Percentiles rank a stretch among this genome's conserved stretches.
Conservation (phyloP, 345 rosid species). For the Camelina sativa region DNA sequence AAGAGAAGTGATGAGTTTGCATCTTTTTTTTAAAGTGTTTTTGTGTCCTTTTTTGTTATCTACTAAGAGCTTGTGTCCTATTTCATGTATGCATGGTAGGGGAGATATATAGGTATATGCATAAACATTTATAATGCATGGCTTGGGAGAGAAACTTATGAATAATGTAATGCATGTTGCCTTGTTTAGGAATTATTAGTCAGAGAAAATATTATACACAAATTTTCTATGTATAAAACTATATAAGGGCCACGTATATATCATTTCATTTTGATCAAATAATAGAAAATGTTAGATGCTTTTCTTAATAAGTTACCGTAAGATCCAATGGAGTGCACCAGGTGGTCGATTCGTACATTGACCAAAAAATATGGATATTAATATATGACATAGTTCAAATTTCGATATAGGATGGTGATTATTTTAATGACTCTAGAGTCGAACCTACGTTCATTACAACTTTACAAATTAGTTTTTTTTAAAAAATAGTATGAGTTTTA, state of each 20-base stretch:
- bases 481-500: neutral
- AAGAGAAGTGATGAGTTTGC: constrained; percentile 37
- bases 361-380: constrained; percentile 22
- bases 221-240: neutral
- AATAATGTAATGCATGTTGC: constrained; percentile 42
- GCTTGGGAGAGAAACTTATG: neutral
- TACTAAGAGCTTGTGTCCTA: constrained; percentile 11
- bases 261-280: constrained; percentile 8
- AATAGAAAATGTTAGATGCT: neutral
- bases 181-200: constrained; percentile 32
- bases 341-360: constrained; percentile 32
- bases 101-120: neutral
- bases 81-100: constrained; percentile 20
- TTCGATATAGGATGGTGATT: constrained; percentile 31
- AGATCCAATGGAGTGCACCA: constrained; percentile 27
- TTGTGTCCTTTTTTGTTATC: constrained; percentile 8
- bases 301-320: constrained; percentile 27
- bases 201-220: neutral
- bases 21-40: neutral
- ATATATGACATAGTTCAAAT: constrained; percentile 11
- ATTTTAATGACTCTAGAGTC: constrained; percentile 26
- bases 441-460: constrained; percentile 26
- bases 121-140: constrained; percentile 17
- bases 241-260: constrained; percentile 1
- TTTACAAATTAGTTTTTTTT: constrained; percentile 29